phyloP scores from a whole-genome alignment of 345 rosid species.

The Sisymbrium irio region DNA sequence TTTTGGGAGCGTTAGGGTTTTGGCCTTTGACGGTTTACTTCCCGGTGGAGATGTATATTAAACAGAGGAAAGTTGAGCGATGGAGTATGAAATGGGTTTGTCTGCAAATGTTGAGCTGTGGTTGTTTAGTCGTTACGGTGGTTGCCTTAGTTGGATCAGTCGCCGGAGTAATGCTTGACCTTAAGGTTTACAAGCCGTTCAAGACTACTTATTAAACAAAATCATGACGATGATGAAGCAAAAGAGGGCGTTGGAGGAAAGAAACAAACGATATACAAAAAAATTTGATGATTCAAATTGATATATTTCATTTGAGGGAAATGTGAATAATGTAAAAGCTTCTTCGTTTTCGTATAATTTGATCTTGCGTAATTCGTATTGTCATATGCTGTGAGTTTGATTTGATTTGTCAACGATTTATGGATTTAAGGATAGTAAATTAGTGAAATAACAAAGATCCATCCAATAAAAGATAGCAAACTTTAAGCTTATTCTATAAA shows the following conservation, averaged over 20 bases:
- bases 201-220: slow-evolving; percentile 31
- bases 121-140: slow-evolving; percentile 54
- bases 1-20: slow-evolving; percentile 72
- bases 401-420: not conserved
- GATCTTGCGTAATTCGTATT: not conserved
- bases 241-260: not conserved
- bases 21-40: slow-evolving; percentile 80
- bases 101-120: slow-evolving; percentile 48
- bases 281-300: not conserved
- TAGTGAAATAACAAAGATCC: not conserved
- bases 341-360: slow-evolving; percentile 1
- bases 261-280: slow-evolving; percentile 7
- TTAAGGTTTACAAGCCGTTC: slow-evolving; percentile 41
- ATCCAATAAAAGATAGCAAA: too few relatives aligned
- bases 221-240: slow-evolving; percentile 2
- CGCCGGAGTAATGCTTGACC: slow-evolving; percentile 57
- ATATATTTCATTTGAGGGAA: slow-evolving; percentile 21
- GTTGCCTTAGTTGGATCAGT: slow-evolving; percentile 66
- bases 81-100: slow-evolving; percentile 69
- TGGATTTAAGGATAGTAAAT: not conserved
- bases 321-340: slow-evolving; percentile 32
- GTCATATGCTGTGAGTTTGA: not conserved
- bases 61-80: slow-evolving; percentile 51
- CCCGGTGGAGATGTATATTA: slow-evolving; percentile 76
- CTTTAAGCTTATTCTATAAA: too few relatives aligned